phyloP scores from a whole-genome alignment of 1,284 basidiomycete genomes.

The Rhodotorula glutinis region DNA sequence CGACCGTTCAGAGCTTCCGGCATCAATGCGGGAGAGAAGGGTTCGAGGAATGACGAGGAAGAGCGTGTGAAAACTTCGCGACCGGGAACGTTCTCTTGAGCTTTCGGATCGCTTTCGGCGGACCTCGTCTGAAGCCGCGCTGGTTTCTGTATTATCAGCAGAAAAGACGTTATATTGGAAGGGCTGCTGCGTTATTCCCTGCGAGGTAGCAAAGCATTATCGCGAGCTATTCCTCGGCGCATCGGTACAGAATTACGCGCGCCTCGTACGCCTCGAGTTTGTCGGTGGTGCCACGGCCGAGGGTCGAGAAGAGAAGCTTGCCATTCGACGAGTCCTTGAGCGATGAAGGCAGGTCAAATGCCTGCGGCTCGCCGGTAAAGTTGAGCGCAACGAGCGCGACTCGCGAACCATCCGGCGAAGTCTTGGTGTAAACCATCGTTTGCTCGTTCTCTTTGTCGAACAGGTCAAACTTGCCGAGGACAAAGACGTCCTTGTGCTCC shows the following conservation, averaged over 20 bases:
- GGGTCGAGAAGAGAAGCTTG: conserved; percentile 1
- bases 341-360: conserved; percentile 14
- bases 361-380: conserved; percentile 50
- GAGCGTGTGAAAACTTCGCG: too few relatives aligned
- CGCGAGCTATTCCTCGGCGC: too few relatives aligned
- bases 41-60: too few relatives aligned
- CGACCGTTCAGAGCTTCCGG: too few relatives aligned
- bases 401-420: conserved; percentile 13
- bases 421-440: conserved; percentile 60
- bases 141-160: too few relatives aligned
- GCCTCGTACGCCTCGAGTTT: conserved; percentile 15
- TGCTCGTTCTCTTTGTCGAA: conserved; percentile 54
- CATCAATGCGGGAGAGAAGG: too few relatives aligned
- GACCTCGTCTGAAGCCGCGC: too few relatives aligned
- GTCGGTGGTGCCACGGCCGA: neutral
- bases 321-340: neutral
- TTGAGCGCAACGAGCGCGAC: conserved; percentile 56
- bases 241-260: neutral
- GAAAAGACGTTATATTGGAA: too few relatives aligned
- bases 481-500: conserved; percentile 48
- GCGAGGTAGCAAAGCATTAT: too few relatives aligned
- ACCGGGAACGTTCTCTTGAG: too few relatives aligned
- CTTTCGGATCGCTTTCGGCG: too few relatives aligned
- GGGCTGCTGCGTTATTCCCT: too few relatives aligned
- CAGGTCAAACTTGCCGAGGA: conserved; percentile 59